phyloP scores from a whole-genome alignment of 768 basidiomycete genomes.

The Mrakia blollopis region DNA sequence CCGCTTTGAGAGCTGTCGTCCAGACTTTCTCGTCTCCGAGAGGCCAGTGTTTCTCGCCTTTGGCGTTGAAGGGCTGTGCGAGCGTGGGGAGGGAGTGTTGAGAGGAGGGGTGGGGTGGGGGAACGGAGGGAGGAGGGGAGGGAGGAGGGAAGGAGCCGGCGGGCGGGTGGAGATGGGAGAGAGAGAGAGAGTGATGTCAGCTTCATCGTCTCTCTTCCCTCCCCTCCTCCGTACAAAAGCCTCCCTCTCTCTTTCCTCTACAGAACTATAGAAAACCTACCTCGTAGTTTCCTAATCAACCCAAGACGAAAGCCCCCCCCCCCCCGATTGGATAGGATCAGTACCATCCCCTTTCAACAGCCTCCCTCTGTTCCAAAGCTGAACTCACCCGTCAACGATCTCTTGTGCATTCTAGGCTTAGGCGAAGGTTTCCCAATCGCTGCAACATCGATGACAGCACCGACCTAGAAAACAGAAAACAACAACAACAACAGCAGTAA shows the following conservation, averaged over 20 bases:
- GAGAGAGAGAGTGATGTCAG: no score
- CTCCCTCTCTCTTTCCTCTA: background rate
- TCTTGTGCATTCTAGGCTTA: slow-evolving; percentile 14
- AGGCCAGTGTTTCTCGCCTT: slow-evolving; percentile 41
- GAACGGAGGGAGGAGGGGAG: background rate
- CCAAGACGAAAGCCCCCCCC: no score
- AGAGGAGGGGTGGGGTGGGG: background rate
- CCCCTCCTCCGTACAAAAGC: no score
- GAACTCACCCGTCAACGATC: slow-evolving; percentile 6
- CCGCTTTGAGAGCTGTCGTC: slow-evolving; percentile 42
- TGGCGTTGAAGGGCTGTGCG: slow-evolving; percentile 27
- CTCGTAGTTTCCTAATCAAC: background rate
- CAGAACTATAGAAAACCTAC: background rate
- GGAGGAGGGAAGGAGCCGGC: background rate
- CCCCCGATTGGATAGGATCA: no score
- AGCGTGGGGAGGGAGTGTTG: background rate
- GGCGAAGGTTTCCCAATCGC: slow-evolving; percentile 10
- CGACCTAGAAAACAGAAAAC: background rate
- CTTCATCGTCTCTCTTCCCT: no score
- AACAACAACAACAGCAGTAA: no score
- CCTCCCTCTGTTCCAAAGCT: background rate
- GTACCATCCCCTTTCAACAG: no score
- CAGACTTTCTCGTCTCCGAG: slow-evolving; percentile 46
- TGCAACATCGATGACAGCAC: background rate
- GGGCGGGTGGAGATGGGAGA: no score